Base-by-base conservation (phyloP, 2,329 filamentous ascomycete genomes). In the Graphiopsis chlorocephala region DNA sequence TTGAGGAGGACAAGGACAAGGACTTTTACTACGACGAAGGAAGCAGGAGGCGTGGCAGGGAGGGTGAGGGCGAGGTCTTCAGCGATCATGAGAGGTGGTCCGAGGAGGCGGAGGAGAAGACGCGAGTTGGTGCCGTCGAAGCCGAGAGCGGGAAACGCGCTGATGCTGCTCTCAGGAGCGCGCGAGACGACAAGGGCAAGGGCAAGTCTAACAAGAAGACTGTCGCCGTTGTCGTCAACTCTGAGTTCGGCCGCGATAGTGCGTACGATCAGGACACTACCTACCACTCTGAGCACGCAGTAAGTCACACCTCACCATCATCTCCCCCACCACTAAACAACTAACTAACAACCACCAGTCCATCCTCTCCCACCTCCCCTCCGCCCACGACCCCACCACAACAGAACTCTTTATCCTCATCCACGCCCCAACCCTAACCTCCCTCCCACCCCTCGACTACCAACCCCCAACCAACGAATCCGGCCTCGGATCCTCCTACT, bases 51-150 rank as follows among this genome's bases (percentile, higher is more conserved):
- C 65, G 66, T 20, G 65, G 62, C n/a, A 65, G 66, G 33, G 35
- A 66, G 26, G 69, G 72, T 14, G 71, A 73, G 17, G 47, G 68
- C 10, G 72, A 76, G 25, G 74, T 73, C 11, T 79, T 78, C 63
- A 78, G 75, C 68, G 94, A 97, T 76, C 92, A 95, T 78, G 90
- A 92, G 75, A 88, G 92, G 61, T 97, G 94, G 94, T 93, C 90
- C 15, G 93, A 97, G 77, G 93, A 97, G 79, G 91, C 90, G 25
- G 89, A 91, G 71, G 85, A 90, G 57, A 87, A 90, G 70, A 67
- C 66, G 56, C 66, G 68, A 61, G 68, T 66, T 63, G 64, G 66
- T 14, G 61, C 28, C n/a, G 69, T 71, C 15, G 71, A 74, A 64
- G 64, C 61, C 8, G 72, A 68, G 57, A 72, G 69, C 50, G 67